These are phyloP conservation scores for Apiospora sp. DNA, from an alignment of 2,329 filamentous ascomycete genomes.

Conservation along the genomic window DNA sequence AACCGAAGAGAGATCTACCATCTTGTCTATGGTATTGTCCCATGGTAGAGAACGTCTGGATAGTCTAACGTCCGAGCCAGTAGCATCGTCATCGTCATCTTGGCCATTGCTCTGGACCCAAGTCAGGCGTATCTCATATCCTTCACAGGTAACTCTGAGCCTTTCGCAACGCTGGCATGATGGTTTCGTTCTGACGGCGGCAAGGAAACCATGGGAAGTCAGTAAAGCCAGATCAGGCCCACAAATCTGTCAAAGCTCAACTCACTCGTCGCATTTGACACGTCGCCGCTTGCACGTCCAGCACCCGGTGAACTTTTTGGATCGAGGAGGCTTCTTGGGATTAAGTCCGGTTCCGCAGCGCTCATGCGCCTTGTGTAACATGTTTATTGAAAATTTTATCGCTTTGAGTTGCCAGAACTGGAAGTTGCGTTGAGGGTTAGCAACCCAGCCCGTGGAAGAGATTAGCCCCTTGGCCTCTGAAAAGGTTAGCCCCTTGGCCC, in stretches of 20 bases:
- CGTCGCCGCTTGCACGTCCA: slow-evolving; percentile 25
- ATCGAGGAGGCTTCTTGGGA: slow-evolving; percentile 2
- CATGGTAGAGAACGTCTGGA: not conserved
- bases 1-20: slow-evolving; percentile 22
- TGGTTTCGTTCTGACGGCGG: slow-evolving; percentile 8
- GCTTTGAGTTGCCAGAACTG: not conserved
- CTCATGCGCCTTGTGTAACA: not conserved
- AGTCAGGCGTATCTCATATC: slow-evolving; percentile 33
- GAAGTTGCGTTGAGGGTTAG: too few species aligned
- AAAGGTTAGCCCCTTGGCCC: not conserved
- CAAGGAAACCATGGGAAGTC: not conserved
- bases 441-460: too few species aligned
- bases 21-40: too few species aligned
- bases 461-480: too few species aligned
- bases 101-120: slow-evolving; percentile 29
- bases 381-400: not conserved
- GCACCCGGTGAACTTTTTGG: slow-evolving; percentile 24
- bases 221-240: not conserved
- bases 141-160: slow-evolving; percentile 32
- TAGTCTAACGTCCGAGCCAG: not conserved
- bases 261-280: slow-evolving; percentile 33
- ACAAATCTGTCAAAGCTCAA: not conserved
- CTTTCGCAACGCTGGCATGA: slow-evolving; percentile 26
- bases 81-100: slow-evolving; percentile 7
- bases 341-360: not conserved